Conservation (phyloP, 352 stramenopile species). For the Pythium pyrilobum region DNA sequence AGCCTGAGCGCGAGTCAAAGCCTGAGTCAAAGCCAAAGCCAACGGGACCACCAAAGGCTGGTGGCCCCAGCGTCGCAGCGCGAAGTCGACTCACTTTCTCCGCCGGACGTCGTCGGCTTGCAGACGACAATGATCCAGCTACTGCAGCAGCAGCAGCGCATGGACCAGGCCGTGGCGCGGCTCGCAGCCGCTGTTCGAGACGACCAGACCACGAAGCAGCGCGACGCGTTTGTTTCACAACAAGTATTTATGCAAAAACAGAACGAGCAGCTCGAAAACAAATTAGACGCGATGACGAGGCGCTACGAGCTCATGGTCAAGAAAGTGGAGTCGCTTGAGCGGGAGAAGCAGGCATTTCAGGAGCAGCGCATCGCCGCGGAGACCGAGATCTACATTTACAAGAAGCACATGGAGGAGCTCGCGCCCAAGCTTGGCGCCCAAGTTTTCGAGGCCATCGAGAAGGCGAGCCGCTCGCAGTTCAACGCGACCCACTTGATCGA, state of each 20-base stretch:
- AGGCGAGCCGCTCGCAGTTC: constrained; percentile 24
- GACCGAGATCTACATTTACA: constrained; percentile 18
- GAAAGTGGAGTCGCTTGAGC: constrained; percentile 5
- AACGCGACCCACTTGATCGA: constrained; percentile 36
- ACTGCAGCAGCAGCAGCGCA: constrained; percentile 19
- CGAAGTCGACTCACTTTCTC: not conserved
- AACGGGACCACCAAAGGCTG: not conserved
- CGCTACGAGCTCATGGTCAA: constrained; percentile 9
- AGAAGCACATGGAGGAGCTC: constrained; percentile 12
- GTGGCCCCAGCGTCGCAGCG: not conserved
- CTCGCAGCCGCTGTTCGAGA: constrained; percentile 2
- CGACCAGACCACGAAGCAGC: not conserved
- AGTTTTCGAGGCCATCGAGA: constrained; percentile 27
- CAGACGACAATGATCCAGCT: constrained; percentile 31
- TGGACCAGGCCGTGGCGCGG: constrained; percentile 1
- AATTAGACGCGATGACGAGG: constrained; percentile 10
- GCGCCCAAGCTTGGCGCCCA: constrained; percentile 4
- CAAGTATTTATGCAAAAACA: constrained; percentile 18
- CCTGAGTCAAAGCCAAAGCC: not conserved
- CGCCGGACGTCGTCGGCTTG: constrained; percentile 10
- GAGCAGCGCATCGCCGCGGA: constrained; percentile 10
- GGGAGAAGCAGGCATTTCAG: constrained; percentile 10
- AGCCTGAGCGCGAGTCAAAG: constrained; percentile 1
- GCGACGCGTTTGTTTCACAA: constrained; percentile 6
- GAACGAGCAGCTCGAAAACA: constrained; percentile 19